Base-by-base conservation (phyloP, 305 asterid genomes). In the Salvia sclarea region DNA sequence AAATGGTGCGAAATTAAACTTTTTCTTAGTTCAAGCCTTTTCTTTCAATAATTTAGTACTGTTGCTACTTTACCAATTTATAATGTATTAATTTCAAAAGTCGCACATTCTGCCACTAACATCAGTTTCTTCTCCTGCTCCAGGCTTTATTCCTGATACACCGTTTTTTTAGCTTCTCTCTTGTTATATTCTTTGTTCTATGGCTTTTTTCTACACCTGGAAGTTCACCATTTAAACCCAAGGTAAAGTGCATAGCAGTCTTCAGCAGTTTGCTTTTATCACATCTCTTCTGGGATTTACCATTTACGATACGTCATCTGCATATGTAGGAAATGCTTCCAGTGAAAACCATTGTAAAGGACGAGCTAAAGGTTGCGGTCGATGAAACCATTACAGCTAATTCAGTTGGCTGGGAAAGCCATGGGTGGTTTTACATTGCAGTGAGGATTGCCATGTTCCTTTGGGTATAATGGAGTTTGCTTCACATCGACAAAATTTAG, bases 81-180 rank as follows among this genome's bases (percentile, higher is more conserved):
- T 54, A 18, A 53, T 11, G 21, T 45, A 21, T n/a, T n/a, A n/a
- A n/a, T n/a, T n/a, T n/a, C n/a, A 33, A 49, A 50, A 10, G 18
- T 54, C 58, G 3, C 53, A 9, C 48, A 41, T 69, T 30, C 21
- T 45, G 64, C 30, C 53, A 54, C 72, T 82, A 47, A 78, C 21
- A 30, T 57, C 66, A 73, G 74, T 62, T 68, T 65, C 68, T 66
- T 48, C 33, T 76, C 35, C 55, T 64, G 38, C 22, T 78, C 65
- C 96, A 91, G 99, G 98, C 96, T 47, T 81, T 94, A 85, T 84
- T 81, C 71, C 81, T 83, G 83, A 89, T 94, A 71, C 91, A 86
- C 81, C 80, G 97, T 73, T 91, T 94, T 80, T 94, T 94, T 79
- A 81, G 98, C 73, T 66, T 78, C 68, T 83, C 96, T 56, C 93